Base-by-base conservation (phyloP, 257 asterid genomes). In the Nyctanthes arbortristis region DNA sequence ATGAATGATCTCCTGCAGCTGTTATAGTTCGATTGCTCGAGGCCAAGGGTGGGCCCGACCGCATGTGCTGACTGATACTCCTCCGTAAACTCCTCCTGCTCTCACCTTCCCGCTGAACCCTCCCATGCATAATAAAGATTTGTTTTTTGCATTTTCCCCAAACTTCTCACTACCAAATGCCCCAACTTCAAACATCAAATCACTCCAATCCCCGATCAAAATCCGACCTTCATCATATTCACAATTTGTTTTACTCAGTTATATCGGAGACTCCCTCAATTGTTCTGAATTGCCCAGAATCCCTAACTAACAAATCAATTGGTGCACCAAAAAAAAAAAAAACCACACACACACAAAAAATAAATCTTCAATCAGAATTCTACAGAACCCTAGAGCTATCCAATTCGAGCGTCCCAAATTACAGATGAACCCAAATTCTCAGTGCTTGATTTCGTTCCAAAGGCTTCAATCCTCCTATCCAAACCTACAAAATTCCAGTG, bases 101-200 rank as follows among this genome's bases (percentile, higher is more conserved):
- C 64, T 79, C 76, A 39, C 78, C 75, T 68, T 71, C 79, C 73
- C 65, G 71, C 75, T 68, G 78, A 75, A 61, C 80, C 81, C 77
- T 78, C 81, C 84, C 84, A 78, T 76, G 75, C 88, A 80, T 84
- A 76, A 84, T 80, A 78, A 72, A 73, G 27, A 36, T 52, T 31
- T 16, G 61, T 71, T 49, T 33, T 73, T 69, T 57, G 86, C 89
- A 84, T 78, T 75, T 84, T 77, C 78, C 75, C 79, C 58, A 63
- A 70, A 52, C 35, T 39, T 60, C 49, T 43, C 60, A 67, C 40
- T 58, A 37, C 57, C 57, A 32, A 69, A 54, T 29, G 28, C 60
- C 34, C 56, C 69, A 33, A 65, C 25, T 72, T 63, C 81, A 72
- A 72, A 56, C 37, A 54, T 69, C 56, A 73, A n/a, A 39, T 12